Base-by-base conservation (phyloP, 371 early-diverging fungal genomes). In the Rhizomucor pusillus region DNA sequence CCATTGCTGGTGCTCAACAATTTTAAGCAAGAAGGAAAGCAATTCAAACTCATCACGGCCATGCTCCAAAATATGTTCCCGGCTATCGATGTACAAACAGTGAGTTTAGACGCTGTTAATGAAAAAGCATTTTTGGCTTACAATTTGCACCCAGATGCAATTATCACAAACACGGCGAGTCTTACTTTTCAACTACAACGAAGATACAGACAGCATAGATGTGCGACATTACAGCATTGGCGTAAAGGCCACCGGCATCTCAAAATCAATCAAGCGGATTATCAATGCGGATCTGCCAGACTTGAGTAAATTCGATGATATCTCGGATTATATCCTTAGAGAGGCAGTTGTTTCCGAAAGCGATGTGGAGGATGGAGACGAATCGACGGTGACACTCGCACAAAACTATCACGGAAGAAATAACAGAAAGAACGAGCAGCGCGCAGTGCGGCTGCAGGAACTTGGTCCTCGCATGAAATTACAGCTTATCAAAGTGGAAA, bases 41-140 rank as follows among this genome's bases (percentile, higher is more conserved):
- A 94, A 53, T 81, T 93, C 64, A 91, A 93, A 69, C 81, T 98
- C 39, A 88, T 95, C 87, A 85, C 91, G 2, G 89, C 93, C 25
- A 88, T 95, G 87, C 82, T 98, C 57, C 98, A 97, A 62, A 94
- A 94, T 70, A 83, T 98, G 88, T 95, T 96, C 60, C 97, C 98
- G 0, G 71, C 97, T 2, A 92, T 98, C 58, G 92, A 94, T 73
- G 90, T 95, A 22, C 86, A 90, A 58, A 91, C 82, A 34, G 90
- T 90, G 77, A 65, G 69, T 50, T 9, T 46, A 5, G 25, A 14
- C 23, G 13, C 29, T 13, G 36, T 53, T 2, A 16, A 18, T 49
- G 25, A 3, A 35, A 47, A 13, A 18, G 1, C 23, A 24, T 23
- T 11, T 22, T 50, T 14, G 13, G n/a, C 39, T 19, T 29, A 5